Base-by-base conservation (phyloP, 2,329 filamentous ascomycete genomes). In the Trichoderma pleuroti region DNA sequence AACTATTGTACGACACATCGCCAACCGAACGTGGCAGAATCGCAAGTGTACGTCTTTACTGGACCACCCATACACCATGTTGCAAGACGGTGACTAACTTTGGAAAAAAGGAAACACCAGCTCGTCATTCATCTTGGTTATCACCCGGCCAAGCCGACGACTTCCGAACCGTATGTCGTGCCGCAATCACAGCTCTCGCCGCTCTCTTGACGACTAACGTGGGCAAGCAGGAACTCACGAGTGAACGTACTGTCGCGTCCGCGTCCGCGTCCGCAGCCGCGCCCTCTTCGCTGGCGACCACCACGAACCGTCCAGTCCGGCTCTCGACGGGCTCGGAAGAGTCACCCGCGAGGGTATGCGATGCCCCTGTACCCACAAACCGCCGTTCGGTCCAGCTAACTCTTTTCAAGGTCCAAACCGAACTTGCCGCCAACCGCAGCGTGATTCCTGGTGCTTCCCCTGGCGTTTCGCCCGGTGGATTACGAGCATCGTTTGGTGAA, bases 71-170 rank as follows among this genome's bases (percentile, higher is more conserved):
- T 12, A n/a, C 11, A 11, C 30, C 39, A 12, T 16, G 10, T 56
- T 54, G 42, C 39, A 12, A 52, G 32, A 62, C 30, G 21, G 42
- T 24, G 56, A 62, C 66, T 69, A 39, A 69, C 57, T 54, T 69
- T 69, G 49, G 30, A 63, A 70, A 71, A 72, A 72, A 74, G 72
- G 72, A 61, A 70, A 10, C 39, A 56, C 16, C 66, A 68, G 70
- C 65, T 71, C 59, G 49, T 39, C n/a, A 34, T 70, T 28, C 56
- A 46, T 46, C 68, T 71, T 36, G 34, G 30, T 26, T 68, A 34
- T 62, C 46, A 11, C n/a, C 42, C 24, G 57, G 52, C 34, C 54
- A 63, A 69, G 24, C 36, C 62, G 46, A 14, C 62, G n/a, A 14
- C 32, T 34, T 39, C 14, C 12, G n/a, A 71, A 69, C 6, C 49